A percentile compares a stretch with the other conserved stretches of the same genome.
Evolutionary conservation across 1,139 yeast genomes (phyloP).

Genomic region (Pichia sp.): DNA sequence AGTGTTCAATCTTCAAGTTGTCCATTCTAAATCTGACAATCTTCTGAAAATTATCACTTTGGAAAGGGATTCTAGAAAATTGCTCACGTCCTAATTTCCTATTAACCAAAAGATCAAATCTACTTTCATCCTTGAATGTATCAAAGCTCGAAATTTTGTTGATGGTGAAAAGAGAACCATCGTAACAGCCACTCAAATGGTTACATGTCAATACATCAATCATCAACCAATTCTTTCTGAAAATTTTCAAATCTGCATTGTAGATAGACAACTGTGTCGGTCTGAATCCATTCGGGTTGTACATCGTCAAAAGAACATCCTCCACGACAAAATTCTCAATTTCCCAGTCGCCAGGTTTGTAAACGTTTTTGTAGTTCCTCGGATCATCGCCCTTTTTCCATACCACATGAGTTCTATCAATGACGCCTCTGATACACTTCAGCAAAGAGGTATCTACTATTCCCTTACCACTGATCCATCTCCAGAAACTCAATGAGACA

Average conservation of each 20-base stretch:
- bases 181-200: constrained; percentile 85
- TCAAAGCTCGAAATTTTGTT: constrained; percentile 64
- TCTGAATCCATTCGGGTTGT: constrained; percentile 74
- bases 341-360: constrained; percentile 88
- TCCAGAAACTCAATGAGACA: constrained; percentile 69
- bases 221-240: constrained; percentile 89
- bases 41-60: constrained; percentile 42
- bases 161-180: constrained; percentile 84
- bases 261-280: constrained; percentile 84
- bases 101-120: constrained; percentile 21
- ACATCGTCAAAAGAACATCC: constrained; percentile 73
- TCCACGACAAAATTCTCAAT: constrained; percentile 75
- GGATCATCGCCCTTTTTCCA: constrained; percentile 87
- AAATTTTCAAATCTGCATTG: constrained; percentile 69
- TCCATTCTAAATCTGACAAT: constrained; percentile 80
- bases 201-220: constrained; percentile 82
- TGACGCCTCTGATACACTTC: constrained; percentile 82
- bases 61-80: constrained; percentile 11
- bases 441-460: constrained; percentile 76
- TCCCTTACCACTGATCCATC: constrained; percentile 90
- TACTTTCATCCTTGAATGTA: constrained; percentile 31
- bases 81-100: constrained; percentile 14
- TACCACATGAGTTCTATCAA: constrained; percentile 79
- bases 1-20: constrained; percentile 76
- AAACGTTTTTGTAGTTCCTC: constrained; percentile 64